phyloP scores from a whole-genome alignment of 75 land plant genomes.

The Pinus albicaulis region DNA sequence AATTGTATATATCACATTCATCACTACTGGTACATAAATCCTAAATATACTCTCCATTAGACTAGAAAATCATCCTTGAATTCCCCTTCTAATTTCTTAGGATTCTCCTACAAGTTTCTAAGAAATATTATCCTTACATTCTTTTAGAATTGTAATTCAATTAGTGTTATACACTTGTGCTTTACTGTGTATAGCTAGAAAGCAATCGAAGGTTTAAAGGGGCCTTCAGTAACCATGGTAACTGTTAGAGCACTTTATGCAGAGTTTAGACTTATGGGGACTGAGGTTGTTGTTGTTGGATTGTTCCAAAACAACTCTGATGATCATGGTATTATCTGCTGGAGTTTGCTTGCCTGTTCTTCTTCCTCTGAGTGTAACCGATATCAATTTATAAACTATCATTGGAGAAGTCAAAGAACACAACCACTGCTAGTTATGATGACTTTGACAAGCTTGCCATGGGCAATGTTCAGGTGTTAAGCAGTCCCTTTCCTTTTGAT shows the following conservation, averaged over 20 bases:
- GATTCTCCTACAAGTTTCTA: too few relatives aligned
- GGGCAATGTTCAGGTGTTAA: constrained; percentile 64
- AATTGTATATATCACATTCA: constrained; percentile 75
- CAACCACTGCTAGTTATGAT: constrained; percentile 30
- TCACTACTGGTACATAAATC: constrained; percentile 46
- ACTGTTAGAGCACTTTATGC: too few relatives aligned
- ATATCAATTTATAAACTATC: constrained; percentile 12
- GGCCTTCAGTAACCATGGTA: too few relatives aligned
- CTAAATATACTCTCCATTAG: too few relatives aligned
- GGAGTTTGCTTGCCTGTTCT: constrained; percentile 66
- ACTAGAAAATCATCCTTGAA: too few relatives aligned
- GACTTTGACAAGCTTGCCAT: constrained; percentile 72
- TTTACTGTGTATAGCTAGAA: too few relatives aligned
- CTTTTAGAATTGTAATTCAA: background rate
- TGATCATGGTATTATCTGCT: constrained; percentile 62
- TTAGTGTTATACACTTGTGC: background rate
- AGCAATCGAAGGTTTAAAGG: too few relatives aligned
- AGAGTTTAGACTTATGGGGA: too few relatives aligned
- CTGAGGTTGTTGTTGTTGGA: background rate
- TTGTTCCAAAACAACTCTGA: constrained; percentile 50
- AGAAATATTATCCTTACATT: too few relatives aligned
- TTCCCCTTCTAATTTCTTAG: too few relatives aligned
- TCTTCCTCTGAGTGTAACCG: constrained; percentile 71
- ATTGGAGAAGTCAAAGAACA: background rate
- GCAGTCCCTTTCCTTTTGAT: background rate